phyloP scores from a whole-genome alignment of 164 flowering plant genomes.

The Macadamia integrifolia region DNA sequence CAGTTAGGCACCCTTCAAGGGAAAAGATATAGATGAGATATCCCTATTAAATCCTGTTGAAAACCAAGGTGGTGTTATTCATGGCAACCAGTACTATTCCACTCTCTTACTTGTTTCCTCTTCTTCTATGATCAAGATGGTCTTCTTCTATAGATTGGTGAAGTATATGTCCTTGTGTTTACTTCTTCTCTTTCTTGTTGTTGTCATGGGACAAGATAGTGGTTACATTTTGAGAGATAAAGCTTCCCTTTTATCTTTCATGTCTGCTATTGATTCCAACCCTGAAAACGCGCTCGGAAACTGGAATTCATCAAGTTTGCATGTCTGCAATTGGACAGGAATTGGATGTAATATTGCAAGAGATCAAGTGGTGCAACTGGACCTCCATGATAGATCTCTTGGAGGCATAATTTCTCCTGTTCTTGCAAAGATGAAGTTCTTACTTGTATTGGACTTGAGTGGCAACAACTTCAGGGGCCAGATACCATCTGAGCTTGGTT shows the following conservation, averaged over 20 bases:
- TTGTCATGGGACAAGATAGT: slow-evolving; percentile 8
- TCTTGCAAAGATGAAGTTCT: slow-evolving; percentile 42
- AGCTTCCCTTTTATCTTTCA: slow-evolving; percentile 53
- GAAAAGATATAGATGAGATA: too few relatives aligned
- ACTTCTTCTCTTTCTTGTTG: slow-evolving; percentile 14
- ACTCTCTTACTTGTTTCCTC: not conserved
- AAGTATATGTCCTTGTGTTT: slow-evolving; percentile 19
- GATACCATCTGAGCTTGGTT: slow-evolving; percentile 60
- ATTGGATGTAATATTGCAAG: slow-evolving; percentile 37
- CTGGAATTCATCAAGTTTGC: slow-evolving; percentile 51
- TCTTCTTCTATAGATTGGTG: slow-evolving; percentile 27
- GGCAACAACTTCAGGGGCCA: slow-evolving; percentile 54
- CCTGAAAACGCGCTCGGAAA: slow-evolving; percentile 35
- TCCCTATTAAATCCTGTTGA: not conserved
- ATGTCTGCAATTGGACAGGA: slow-evolving; percentile 76
- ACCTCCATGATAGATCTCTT: slow-evolving; percentile 44
- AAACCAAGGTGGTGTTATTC: not conserved
- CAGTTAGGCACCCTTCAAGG: slow-evolving; percentile 43
- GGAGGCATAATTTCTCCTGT: slow-evolving; percentile 62
- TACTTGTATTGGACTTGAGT: slow-evolving; percentile 63
- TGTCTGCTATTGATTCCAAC: slow-evolving; percentile 40
- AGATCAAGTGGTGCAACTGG: slow-evolving; percentile 41
- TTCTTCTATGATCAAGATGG: slow-evolving; percentile 2
- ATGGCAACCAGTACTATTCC: not conserved
- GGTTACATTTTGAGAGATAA: slow-evolving; percentile 28